Evolutionary conservation across 1,139 yeast species (phyloP).

Genomic region (Magnusiomyces paraingens): DNA sequence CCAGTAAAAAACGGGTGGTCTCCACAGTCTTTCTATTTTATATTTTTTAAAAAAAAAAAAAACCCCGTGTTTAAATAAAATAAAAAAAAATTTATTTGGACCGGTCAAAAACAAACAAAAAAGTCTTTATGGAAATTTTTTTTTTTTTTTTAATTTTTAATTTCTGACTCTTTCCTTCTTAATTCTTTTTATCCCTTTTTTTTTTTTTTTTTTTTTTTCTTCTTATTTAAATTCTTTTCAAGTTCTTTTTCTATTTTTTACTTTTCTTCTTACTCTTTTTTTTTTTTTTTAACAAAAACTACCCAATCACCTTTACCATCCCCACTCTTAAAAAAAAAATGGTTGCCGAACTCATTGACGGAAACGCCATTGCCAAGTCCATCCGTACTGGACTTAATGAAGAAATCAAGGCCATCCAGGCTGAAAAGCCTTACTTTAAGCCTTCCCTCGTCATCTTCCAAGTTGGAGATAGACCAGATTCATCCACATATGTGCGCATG

Average conservation of each 20-base stretch:
- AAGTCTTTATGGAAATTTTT: neutral
- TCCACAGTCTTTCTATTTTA: too few species aligned
- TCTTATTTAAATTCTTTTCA: neutral
- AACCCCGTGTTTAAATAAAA: neutral
- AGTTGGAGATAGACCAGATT: constrained; percentile 86
- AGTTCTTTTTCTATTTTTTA: neutral
- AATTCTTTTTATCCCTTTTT: too few species aligned
- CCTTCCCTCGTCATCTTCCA: constrained; percentile 83
- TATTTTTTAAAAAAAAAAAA: neutral
- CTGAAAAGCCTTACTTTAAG: constrained; percentile 52
- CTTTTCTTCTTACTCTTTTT: neutral
- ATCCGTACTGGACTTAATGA: constrained; percentile 32
- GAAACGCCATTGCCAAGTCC: constrained; percentile 55
- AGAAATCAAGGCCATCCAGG: constrained; percentile 52
- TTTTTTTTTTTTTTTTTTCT: neutral
- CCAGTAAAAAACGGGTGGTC: too few species aligned
- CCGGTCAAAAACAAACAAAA: neutral
- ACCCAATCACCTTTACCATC: constrained; percentile 1
- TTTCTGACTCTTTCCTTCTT: neutral
- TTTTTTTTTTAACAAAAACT: neutral
- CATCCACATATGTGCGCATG: constrained; percentile 92
- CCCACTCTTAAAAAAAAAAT: constrained; percentile 32
- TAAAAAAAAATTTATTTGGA: neutral
- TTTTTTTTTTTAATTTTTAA: neutral
- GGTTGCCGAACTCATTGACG: constrained; percentile 47